Conservation (phyloP, 345 rosid species). For the Mercurialis annua region DNA sequence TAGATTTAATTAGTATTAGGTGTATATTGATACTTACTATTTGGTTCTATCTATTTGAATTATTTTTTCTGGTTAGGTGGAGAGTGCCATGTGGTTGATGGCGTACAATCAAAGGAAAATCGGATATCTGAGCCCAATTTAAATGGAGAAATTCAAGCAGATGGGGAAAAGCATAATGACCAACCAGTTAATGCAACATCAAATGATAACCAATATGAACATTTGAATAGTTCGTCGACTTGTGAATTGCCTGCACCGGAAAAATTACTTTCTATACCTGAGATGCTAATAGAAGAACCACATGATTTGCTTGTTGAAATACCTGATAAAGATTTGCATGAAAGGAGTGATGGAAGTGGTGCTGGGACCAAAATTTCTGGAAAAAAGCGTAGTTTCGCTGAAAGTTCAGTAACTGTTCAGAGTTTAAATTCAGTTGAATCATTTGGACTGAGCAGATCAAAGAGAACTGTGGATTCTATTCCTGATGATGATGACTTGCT, state of each 20-base stretch:
- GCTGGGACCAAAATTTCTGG: conserved; percentile 52
- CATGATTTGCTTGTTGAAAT: conserved; percentile 51
- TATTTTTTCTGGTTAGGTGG: conserved; percentile 27
- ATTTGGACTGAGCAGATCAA: conserved; percentile 50
- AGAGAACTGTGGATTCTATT: conserved; percentile 57
- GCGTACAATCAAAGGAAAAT: conserved; percentile 34
- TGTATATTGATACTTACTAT: not conserved
- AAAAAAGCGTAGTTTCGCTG: conserved; percentile 69
- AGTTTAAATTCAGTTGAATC: conserved; percentile 68
- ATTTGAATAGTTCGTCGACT: conserved; percentile 28
- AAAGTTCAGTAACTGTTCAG: conserved; percentile 62
- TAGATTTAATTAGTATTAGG: conserved; percentile 3
- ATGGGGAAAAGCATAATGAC: conserved; percentile 31
- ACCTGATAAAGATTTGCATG: conserved; percentile 50
- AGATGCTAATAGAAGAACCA: conserved; percentile 41
- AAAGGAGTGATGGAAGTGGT: conserved; percentile 36
- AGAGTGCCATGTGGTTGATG: conserved; percentile 27
- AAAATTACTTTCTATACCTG: conserved; percentile 62
- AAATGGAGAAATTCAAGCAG: conserved; percentile 36
- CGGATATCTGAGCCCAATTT: conserved; percentile 37
- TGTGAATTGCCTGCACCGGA: conserved; percentile 72
- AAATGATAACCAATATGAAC: conserved; percentile 39
- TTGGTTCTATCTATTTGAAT: not conserved
- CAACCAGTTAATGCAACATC: conserved; percentile 30
- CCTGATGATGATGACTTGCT: conserved; percentile 95